Base-by-base conservation (phyloP, 2,329 filamentous ascomycete species). In the Epichloe uncinata region DNA sequence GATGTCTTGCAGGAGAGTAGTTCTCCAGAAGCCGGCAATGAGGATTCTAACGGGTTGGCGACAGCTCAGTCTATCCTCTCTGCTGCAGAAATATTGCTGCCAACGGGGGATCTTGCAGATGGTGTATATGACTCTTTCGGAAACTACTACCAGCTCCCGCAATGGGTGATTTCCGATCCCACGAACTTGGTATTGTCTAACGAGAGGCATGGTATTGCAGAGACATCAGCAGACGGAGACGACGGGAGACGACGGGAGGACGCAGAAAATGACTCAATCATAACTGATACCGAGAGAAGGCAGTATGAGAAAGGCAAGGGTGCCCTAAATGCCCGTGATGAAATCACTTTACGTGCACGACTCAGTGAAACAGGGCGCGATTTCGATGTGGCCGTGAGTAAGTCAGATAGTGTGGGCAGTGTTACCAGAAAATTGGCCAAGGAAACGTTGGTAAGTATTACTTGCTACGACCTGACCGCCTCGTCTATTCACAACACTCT, bases 61-160 rank as follows among this genome's bases (percentile, higher is more conserved):
- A 87, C 82, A 2, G 90, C 90, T 6, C 89, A 96, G 69, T 79
- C 77, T 50, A 84, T 96, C 50, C 69, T 96, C 5, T 80, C 84
- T 59, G 89, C 89, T 1, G 84, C 81, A 8, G 88, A 83, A 22
- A 76, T 90, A 34, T 88, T 84, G 0, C 67, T 89, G 12, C 85
- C 85, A 0, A 85, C 82, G 0, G 85, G 86, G 0, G 76, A 88
- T 58, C 65, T 90, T 18, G 78, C 78, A 38, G 79, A 85, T 50
- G 85, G 85, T 9, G 81, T 75, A 16, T 91, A 88, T 58, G 86
- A 90, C 61, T 68, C 78, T 37, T 70, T 81, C 46, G 85, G 85
- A 1, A 82, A 79, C 52, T 76, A 83, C 51, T 91, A 91, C 60
- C 69, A 77, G 6, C 62, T 90, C 9, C 81, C 84, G 0, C 77